Evolutionary conservation across 352 stramenopile species (phyloP).

Genomic region (Pythium rhizo-oryzae): DNA sequence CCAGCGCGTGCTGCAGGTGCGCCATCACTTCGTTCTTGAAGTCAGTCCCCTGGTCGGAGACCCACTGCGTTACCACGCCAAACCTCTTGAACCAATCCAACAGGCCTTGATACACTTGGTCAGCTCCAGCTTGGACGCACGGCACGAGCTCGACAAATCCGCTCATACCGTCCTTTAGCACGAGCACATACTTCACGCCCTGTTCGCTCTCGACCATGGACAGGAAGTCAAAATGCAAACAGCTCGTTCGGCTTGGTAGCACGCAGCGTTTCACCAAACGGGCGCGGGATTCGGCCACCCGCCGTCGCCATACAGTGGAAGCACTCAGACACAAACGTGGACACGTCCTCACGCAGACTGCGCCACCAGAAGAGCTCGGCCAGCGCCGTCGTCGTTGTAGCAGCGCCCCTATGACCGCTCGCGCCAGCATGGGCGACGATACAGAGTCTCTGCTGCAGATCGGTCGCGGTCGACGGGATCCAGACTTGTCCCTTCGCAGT

Average conservation of each 20-base stretch:
- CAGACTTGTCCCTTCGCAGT: constrained; percentile 28
- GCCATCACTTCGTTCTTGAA: constrained; percentile 37
- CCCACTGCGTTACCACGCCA: constrained; percentile 30
- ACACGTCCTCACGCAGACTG: constrained; percentile 12
- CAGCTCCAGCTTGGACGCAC: not conserved
- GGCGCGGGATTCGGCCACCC: constrained; percentile 18
- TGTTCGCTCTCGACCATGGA: constrained; percentile 8
- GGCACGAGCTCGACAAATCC: constrained; percentile 7
- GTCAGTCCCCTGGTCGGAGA: constrained; percentile 32
- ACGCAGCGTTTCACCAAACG: not conserved
- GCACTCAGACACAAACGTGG: constrained; percentile 21
- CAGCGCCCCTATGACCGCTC: constrained; percentile 28
- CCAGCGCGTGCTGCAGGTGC: constrained; percentile 14
- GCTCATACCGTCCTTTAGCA: constrained; percentile 20
- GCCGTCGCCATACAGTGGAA: constrained; percentile 22
- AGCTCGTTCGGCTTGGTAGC: constrained; percentile 27
- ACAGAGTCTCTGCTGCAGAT: constrained; percentile 29
- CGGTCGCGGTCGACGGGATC: constrained; percentile 24
- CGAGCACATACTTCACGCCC: constrained; percentile 5
- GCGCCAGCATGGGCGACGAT: constrained; percentile 34
- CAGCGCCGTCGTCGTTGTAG: constrained; percentile 6
- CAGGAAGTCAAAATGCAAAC: constrained; percentile 32
- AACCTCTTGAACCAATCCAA: constrained; percentile 40
- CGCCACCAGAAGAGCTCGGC: constrained; percentile 35
- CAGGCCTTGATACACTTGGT: constrained; percentile 6